Conservation (phyloP, 106 monocot species). For the Allium fistulosum region DNA sequence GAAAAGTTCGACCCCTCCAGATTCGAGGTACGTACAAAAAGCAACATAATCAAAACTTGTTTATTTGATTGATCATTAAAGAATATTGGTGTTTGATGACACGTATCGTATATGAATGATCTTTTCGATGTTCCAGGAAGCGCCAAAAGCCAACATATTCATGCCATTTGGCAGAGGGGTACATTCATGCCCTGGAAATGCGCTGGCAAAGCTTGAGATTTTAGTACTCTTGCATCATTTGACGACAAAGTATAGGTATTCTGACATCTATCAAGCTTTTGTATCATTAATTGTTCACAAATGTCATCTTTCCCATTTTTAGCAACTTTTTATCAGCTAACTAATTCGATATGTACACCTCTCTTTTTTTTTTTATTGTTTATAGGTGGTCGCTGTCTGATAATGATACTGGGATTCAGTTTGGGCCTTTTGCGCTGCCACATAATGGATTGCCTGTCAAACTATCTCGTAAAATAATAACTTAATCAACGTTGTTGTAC, state of each 20-base stretch:
- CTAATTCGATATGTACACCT: background rate
- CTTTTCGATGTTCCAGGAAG: constrained; percentile 11
- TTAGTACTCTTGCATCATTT: constrained; percentile 88
- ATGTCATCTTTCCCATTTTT: background rate
- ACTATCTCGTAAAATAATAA: background rate
- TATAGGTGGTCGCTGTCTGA: constrained; percentile 40
- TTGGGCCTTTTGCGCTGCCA: constrained; percentile 45
- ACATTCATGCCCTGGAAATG: constrained; percentile 95
- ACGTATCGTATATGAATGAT: background rate
- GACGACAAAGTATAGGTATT: constrained; percentile 75
- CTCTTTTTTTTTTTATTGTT: background rate
- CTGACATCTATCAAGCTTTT: background rate
- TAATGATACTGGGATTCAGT: constrained; percentile 30
- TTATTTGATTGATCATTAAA: background rate
- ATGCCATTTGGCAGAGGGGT: constrained; percentile 83
- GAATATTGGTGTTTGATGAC: no score
- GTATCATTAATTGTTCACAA: background rate
- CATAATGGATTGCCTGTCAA: constrained; percentile 37
- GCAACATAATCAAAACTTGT: background rate
- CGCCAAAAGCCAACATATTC: constrained; percentile 82
- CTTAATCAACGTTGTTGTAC: no score
- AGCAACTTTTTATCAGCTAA: background rate
- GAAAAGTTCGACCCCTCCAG: constrained; percentile 91
- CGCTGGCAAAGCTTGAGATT: constrained; percentile 93
- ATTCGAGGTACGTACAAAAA: constrained; percentile 59